Evolutionary conservation across 2,329 filamentous ascomycete genomes (phyloP), one percentile per base, ranked within the genome.

Genomic region (Apiospora sp.): DNA sequence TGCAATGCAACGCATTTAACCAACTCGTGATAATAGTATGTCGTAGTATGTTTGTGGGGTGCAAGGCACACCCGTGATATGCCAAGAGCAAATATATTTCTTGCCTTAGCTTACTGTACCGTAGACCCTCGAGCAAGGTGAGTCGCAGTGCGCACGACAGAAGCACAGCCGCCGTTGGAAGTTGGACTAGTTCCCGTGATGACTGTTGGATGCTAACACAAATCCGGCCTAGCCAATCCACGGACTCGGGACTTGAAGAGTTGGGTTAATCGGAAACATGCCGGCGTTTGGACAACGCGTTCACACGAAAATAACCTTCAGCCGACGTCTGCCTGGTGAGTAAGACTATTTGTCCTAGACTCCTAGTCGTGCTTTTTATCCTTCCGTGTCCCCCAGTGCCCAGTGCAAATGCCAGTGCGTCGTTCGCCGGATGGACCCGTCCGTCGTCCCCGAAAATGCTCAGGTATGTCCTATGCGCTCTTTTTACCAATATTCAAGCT

Each of bases 41-140:
- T 64, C 58, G 58, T 64, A 64, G 58, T 41, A 64, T 64, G 58
- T 41, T 64, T 64, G 58, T 64, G 58, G 58, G 34, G 58, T 64
- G 37, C 30, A 14, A 41, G 19, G 34, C 13, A 30, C 51, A 19
- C 51, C 27, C 12, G 24, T 19, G 27, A 10, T 19, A 34, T 58
- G 51, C 51, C 51, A 54, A 54, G 49, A 54, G 24, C 13, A 41
- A 10, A 41, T 14, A 16, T 13, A 12, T 54, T 3, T 8, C 48
- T n/a, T n/a, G 43, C 16, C 22, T n/a, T 49, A 22, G 43, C 43
- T 13, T 30, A 30, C 27, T 30, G 27, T 30, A 30, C 43, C 16
- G 12, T 14, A 2, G 12, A 13, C 43, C 13, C 13, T 4, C 5
- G 49, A 54, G 49, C 24, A 30, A 24, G 1, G 27, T 30, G 13